Conservation (phyloP, 371 early-diverging fungal genomes). For the Syncephalastrum racemosum region DNA sequence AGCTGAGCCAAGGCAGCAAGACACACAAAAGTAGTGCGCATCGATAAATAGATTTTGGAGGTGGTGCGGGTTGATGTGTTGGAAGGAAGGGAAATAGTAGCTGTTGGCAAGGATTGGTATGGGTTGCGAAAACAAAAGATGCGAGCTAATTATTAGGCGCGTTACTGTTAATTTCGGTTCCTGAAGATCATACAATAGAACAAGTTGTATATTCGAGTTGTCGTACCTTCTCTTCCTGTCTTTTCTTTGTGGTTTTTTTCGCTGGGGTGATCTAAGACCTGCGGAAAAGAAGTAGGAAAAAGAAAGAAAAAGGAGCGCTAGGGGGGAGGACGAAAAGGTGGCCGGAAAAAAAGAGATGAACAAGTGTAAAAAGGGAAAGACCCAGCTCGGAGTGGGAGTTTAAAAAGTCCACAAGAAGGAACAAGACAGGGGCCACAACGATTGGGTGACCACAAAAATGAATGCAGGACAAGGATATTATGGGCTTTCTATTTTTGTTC, state of each 20-base stretch:
- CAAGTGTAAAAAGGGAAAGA: constrained; percentile 12
- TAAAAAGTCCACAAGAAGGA: constrained; percentile 14
- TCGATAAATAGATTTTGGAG: constrained; percentile 12
- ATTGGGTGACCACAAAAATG: constrained; percentile 14
- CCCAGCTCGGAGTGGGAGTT: constrained; percentile 15
- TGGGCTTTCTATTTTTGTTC: constrained; percentile 7
- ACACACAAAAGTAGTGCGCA: constrained; percentile 43
- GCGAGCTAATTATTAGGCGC: constrained; percentile 1
- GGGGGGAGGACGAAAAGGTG: constrained; percentile 9
- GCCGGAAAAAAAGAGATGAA: constrained; percentile 3
- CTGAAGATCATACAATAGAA: neutral
- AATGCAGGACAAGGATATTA: constrained; percentile 10
- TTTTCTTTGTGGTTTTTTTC: constrained; percentile 4
- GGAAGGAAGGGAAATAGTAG: neutral
- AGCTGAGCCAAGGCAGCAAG: constrained; percentile 46
- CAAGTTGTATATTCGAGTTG: too few species aligned
- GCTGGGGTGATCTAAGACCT: constrained; percentile 6
- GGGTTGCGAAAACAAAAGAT: constrained; percentile 5
- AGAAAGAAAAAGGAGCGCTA: constrained; percentile 20
- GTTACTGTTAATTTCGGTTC: neutral
- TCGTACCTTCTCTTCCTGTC: constrained; percentile 11
- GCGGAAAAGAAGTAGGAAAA: constrained; percentile 7
- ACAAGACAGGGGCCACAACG: constrained; percentile 14
- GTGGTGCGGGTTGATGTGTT: neutral
- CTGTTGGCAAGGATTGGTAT: constrained; percentile 7